Evolutionary conservation across 1,284 basidiomycete species (phyloP).

Genomic region (Polyporus tsugae): DNA sequence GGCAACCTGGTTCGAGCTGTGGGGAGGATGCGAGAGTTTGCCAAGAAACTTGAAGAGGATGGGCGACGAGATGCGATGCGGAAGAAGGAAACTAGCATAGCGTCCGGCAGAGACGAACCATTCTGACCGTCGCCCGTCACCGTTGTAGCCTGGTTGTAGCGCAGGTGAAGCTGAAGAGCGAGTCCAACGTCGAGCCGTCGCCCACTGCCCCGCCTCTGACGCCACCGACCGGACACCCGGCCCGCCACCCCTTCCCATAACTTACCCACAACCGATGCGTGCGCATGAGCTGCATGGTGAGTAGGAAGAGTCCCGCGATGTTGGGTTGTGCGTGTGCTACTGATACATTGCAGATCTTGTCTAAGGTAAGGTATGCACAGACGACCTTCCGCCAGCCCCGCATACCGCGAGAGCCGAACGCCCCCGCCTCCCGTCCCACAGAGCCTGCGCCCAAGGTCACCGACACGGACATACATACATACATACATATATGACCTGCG

Average conservation of each 20-base stretch:
- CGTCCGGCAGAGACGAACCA: background rate
- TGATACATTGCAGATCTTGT: conserved; percentile 23
- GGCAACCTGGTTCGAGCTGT: background rate
- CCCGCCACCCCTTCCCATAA: background rate
- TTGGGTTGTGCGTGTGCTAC: conserved; percentile 15
- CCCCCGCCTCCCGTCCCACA: background rate
- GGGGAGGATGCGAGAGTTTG: background rate
- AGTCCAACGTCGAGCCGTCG: background rate
- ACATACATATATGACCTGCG: background rate
- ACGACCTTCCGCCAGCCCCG: background rate
- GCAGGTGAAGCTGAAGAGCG: background rate
- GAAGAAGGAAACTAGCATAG: background rate
- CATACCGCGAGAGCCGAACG: background rate
- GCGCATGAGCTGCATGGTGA: background rate
- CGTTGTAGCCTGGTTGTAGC: background rate
- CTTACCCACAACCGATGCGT: no score
- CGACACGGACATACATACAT: background rate
- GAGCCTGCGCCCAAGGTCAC: background rate
- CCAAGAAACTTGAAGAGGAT: background rate
- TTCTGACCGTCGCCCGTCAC: background rate
- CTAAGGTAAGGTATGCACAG: background rate
- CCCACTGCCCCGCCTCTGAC: background rate
- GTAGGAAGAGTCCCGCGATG: conserved; percentile 5
- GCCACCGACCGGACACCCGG: background rate
- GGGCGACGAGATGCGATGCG: background rate